A percentile compares a stretch with the other conserved stretches of the same genome.
Evolutionary conservation across 139 green algal species (phyloP).

Genomic region (Chlorella sp.): DNA sequence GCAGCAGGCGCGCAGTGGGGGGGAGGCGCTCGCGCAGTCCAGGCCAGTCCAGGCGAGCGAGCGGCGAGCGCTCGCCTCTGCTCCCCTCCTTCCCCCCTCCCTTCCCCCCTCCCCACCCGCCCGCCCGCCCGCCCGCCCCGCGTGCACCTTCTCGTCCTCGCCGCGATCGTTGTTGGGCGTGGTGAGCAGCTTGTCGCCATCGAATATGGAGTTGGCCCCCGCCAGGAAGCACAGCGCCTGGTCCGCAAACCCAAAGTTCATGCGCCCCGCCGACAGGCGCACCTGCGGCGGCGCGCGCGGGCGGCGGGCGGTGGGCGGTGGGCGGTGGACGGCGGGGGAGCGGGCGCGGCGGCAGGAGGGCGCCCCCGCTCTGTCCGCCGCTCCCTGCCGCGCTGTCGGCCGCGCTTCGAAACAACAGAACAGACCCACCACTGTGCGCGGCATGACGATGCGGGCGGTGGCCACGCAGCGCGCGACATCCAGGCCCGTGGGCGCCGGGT

Average conservation of each 20-base stretch:
- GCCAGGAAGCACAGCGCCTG: constrained; percentile 96
- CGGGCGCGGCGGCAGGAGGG: no score
- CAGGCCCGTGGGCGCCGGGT: constrained; percentile 39
- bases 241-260: constrained; percentile 57
- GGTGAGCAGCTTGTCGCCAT: constrained; percentile 97
- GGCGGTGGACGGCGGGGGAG: no score
- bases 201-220: constrained; percentile 98
- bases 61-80: constrained; percentile 49
- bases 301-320: no score
- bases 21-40: neutral
- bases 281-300: no score
- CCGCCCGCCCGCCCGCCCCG: neutral
- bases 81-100: neutral
- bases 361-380: no score
- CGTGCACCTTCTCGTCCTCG: constrained; percentile 43
- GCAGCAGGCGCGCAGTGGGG: neutral
- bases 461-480: constrained; percentile 95
- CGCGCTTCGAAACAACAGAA: no score
- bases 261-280: constrained; percentile 84
- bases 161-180: constrained; percentile 93
- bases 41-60: neutral
- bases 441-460: constrained; percentile 96
- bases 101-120: neutral
- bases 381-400: no score
- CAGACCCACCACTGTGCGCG: constrained; percentile 76